Conservation (phyloP, 2,329 filamentous ascomycete genomes). For the Penicillium sp. region DNA sequence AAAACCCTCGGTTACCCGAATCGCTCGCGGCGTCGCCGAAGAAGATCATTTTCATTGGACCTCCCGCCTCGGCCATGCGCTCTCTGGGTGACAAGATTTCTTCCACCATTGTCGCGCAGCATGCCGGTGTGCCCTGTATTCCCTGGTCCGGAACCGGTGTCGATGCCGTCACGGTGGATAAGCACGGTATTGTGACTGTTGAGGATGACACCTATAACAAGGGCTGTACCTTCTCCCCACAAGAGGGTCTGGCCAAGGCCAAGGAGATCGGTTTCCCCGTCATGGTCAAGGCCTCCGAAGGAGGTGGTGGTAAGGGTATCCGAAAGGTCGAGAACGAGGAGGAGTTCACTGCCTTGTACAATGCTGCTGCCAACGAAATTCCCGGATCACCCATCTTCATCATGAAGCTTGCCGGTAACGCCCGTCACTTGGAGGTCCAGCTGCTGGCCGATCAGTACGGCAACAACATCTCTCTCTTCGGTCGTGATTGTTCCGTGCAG, state of each 20-base stretch:
- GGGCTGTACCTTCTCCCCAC: conserved; percentile 85
- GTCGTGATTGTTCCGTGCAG: conserved; percentile 98
- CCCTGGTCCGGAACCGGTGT: conserved; percentile 99
- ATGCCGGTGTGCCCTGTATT: conserved; percentile 93
- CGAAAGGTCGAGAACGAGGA: conserved; percentile 88
- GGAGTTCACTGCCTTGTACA: conserved; percentile 84
- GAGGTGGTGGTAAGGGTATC: conserved; percentile 98
- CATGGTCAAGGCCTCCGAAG: conserved; percentile 99
- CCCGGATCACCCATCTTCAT: conserved; percentile 99
- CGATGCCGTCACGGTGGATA: conserved; percentile 74
- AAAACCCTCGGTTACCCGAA: conserved; percentile 97
- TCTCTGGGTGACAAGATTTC: conserved; percentile 99
- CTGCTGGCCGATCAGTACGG: conserved; percentile 97
- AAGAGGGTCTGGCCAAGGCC: conserved; percentile 86
- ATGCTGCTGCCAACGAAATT: conserved; percentile 94
- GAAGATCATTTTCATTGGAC: conserved; percentile 99
- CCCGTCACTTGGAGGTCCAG: conserved; percentile 95
- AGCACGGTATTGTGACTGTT: conserved; percentile 88
- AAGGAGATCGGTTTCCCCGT: conserved; percentile 94
- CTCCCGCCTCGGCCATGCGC: conserved; percentile 96
- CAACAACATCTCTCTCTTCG: conserved; percentile 98
- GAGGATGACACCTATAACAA: conserved; percentile 80
- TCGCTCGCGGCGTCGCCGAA: conserved; percentile 93
- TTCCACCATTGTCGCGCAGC: conserved; percentile 97
- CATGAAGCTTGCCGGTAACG: conserved; percentile 98